These are phyloP conservation scores for Aspergillus heteromorphus DNA, from an alignment of 495 filamentous ascomycete species.

Conservation along the genomic window DNA sequence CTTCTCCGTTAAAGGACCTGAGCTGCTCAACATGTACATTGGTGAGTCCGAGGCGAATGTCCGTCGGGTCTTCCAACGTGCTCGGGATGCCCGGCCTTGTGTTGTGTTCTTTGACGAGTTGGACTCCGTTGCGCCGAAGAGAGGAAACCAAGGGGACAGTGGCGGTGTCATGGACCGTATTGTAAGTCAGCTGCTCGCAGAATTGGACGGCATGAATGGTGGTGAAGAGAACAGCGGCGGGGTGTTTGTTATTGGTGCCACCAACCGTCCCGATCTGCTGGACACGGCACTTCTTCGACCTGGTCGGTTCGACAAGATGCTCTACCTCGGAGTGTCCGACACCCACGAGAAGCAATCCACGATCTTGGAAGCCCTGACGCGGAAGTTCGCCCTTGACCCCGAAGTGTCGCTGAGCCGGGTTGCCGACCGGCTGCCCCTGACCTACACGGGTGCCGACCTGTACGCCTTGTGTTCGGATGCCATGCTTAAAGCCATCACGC, in stretches of 20 bases:
- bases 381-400: constrained; percentile 84
- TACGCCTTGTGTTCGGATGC: constrained; percentile 96
- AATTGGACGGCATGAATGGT: constrained; percentile 95
- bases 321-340: constrained; percentile 92
- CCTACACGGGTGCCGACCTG: constrained; percentile 94
- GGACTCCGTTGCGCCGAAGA: constrained; percentile 94
- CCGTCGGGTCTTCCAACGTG: constrained; percentile 89
- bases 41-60: constrained; percentile 98
- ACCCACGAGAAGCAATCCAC: constrained; percentile 94
- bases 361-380: constrained; percentile 87
- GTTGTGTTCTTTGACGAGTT: constrained; percentile 99
- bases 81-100: constrained; percentile 90
- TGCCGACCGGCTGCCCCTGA: constrained; percentile 79
- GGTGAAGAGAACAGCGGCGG: constrained; percentile 79
- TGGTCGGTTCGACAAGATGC: constrained; percentile 97
- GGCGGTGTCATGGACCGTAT: constrained; percentile 99
- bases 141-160: constrained; percentile 95
- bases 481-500: constrained; percentile 96
- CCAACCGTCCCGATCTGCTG: constrained; percentile 88
- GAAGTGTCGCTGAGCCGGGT: constrained; percentile 67
- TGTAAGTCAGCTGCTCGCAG: constrained; percentile 89
- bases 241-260: constrained; percentile 97
- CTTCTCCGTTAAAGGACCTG: constrained; percentile 97
- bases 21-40: constrained; percentile 99
- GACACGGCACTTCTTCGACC: constrained; percentile 88